Base-by-base conservation (phyloP, 768 basidiomycete genomes). In the Kwoniella mangroviensis region DNA sequence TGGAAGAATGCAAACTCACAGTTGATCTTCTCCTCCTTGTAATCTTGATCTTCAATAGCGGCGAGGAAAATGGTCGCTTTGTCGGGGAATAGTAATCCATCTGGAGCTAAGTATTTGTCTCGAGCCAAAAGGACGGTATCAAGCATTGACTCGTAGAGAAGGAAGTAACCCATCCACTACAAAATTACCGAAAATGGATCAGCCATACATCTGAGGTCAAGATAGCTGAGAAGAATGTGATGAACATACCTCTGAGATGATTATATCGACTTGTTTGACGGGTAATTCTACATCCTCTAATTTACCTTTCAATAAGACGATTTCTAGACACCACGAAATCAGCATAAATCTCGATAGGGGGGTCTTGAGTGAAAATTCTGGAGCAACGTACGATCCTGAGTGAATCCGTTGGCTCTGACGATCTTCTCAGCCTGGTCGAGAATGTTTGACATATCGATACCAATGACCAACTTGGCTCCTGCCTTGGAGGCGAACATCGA, bases 361-460 rank as follows among this genome's bases (percentile, higher is more conserved):
- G 42, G 45, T 49, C 45, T 49, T 13, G 26, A 19, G 56, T 21
- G n/a, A 42, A 51, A 42, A 51, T 19, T 13, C 10, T 26, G 45
- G 45, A 28, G 4, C 2, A 21, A 86, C 93, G 74, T 72, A 98
- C 95, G 91, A 82, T 97, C 91, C 58, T 76, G 58, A 85, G 90
- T 89, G 87, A 98, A 98, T 59, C 95, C 95, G 76, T 99, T 99
- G 17, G 92, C 92, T 76, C 94, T 91, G 74, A 98, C 90, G 73
- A 99, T 99, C 84, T 93, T 96, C 86, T 91, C 89, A 2, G 97
- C 97, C 85, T 98, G 96, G 86, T 98, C 97, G 84, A 98, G 92
- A 85, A 99, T 99, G 85, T 99, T 99, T 68, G 94, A 97, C 97
- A 99, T 99, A 86, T 99, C 97, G 84, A 99, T 95, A 67, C 94